A percentile compares a stretch with the other conserved stretches of the same genome.
phyloP scores from a whole-genome alignment of 2,329 filamentous ascomycete species.

The Didymella glomerata region DNA sequence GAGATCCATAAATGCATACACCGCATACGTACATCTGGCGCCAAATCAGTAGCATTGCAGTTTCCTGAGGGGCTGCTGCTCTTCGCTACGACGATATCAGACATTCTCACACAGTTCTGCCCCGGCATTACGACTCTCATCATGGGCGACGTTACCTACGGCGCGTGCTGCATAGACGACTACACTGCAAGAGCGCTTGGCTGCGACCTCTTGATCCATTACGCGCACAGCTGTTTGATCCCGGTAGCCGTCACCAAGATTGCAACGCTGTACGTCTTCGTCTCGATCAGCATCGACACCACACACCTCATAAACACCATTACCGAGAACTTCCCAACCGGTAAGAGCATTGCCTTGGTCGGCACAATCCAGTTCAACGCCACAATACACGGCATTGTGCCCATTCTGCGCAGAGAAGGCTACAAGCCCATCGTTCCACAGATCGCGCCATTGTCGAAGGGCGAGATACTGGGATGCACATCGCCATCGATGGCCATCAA shows the following conservation, averaged over 20 bases:
- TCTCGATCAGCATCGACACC: slow-evolving; percentile 96
- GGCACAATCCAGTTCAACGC: slow-evolving; percentile 99
- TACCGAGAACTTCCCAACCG: slow-evolving; percentile 83
- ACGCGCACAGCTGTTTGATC: slow-evolving; percentile 95
- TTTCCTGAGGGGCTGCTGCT: slow-evolving; percentile 95
- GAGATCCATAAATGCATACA: slow-evolving; percentile 99
- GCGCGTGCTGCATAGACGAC: slow-evolving; percentile 98
- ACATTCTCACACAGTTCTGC: slow-evolving; percentile 95
- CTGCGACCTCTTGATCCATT: slow-evolving; percentile 94
- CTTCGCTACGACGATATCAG: slow-evolving; percentile 96
- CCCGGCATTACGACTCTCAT: slow-evolving; percentile 91
- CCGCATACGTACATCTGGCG: slow-evolving; percentile 80
- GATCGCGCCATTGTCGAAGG: slow-evolving; percentile 89
- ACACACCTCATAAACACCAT: slow-evolving; percentile 85
- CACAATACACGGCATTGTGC: slow-evolving; percentile 85
- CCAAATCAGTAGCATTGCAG: slow-evolving; percentile 89
- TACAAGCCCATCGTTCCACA: slow-evolving; percentile 89
- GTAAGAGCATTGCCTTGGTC: slow-evolving; percentile 89
- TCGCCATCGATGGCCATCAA: slow-evolving; percentile 67
- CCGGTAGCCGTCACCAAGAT: slow-evolving; percentile 97
- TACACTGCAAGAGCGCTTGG: slow-evolving; percentile 94
- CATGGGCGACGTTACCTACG: slow-evolving; percentile 99
- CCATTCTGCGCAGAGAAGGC: slow-evolving; percentile 80
- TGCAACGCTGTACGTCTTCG: slow-evolving; percentile 96
- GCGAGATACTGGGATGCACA: slow-evolving; percentile 97